A percentile compares a stretch with the other conserved stretches of the same genome.
Conservation (phyloP, 306 rosid species). For the Cicer yamashitae region DNA sequence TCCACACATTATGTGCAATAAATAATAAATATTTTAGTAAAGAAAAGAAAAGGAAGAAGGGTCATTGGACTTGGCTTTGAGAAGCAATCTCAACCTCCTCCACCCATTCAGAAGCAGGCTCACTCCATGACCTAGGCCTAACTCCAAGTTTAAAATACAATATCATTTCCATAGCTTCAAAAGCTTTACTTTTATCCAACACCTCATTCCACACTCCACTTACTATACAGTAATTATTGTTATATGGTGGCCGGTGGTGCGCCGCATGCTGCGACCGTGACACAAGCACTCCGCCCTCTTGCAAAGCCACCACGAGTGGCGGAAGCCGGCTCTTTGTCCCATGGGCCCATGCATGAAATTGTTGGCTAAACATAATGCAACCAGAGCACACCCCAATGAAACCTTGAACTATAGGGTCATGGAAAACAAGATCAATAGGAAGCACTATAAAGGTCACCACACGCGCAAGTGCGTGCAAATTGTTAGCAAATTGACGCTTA, state of each 20-base stretch:
- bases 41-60: not conserved
- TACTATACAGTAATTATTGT: slow-evolving; percentile 88
- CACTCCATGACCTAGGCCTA: slow-evolving; percentile 85
- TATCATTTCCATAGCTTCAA: slow-evolving; percentile 79
- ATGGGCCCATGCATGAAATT: slow-evolving; percentile 97
- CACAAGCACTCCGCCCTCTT: slow-evolving; percentile 70
- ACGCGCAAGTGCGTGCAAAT: slow-evolving; percentile 72
- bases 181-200: slow-evolving; percentile 65
- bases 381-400: slow-evolving; percentile 69
- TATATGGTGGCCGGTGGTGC: slow-evolving; percentile 81
- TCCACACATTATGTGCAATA: not conserved
- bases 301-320: slow-evolving; percentile 58
- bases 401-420: slow-evolving; percentile 61
- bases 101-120: slow-evolving; percentile 75
- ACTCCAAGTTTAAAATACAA: slow-evolving; percentile 69
- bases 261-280: slow-evolving; percentile 72
- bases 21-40: not conserved
- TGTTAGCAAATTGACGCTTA: slow-evolving; percentile 84
- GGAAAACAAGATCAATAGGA: slow-evolving; percentile 62
- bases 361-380: slow-evolving; percentile 95
- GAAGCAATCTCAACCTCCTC: slow-evolving; percentile 60
- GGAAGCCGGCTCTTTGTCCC: slow-evolving; percentile 84
- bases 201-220: slow-evolving; percentile 89
- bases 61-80: slow-evolving; percentile 41
- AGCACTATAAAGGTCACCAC: slow-evolving; percentile 66